Evolutionary conservation across 192 early-diverging fungal species (phyloP), one percentile per base, ranked within the genome.

Genomic region (Umbelopsis sp.): DNA sequence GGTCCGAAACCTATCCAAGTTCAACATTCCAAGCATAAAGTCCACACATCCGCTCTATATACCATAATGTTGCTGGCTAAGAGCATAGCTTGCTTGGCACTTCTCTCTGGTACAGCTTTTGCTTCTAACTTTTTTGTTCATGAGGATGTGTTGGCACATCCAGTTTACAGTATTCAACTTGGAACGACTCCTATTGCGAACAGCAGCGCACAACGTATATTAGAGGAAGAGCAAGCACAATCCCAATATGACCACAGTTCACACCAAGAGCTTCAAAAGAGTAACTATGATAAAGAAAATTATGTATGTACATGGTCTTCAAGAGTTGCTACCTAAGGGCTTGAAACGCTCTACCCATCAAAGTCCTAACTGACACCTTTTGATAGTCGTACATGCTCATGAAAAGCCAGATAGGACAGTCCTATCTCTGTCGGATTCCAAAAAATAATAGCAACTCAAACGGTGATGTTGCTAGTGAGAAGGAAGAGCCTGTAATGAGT

Each of bases 91-190:
- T 12, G 55, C 30, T 15, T 61, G 27, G 33, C 55, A 15, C 13
- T 61, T 6, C 30, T 61, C 6, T 16, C 55, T 25, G 35, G 55
- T 61, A 35, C 27, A 2, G 55, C 18, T 12, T 2, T 61, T 61
- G 55, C 55, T 16, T 61, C 55, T 16, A 61, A 61, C 15, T 61
- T 61, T 16, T 61, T 61, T 61, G 55, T 61, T 8, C 55, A 61
- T 61, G 55, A 61, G 33, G 55, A 61, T 35, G 55, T 61, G 7
- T 25, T 61, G 30, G 55, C 55, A 12, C 55, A 61, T 33, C 55
- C 55, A 7, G 6, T 61, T 16, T 61, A 61, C 18, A 61, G 55
- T 30, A 61, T 61, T 25, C 33, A 22, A 16, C 55, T 61, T 13
- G 27, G 30, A 15, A 25, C 37, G 33, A 61, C 9, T n/a, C 55